Evolutionary conservation across 306 rosid genomes (phyloP), one percentile per base, ranked within the genome.

Genomic region (Quillaja saponaria): DNA sequence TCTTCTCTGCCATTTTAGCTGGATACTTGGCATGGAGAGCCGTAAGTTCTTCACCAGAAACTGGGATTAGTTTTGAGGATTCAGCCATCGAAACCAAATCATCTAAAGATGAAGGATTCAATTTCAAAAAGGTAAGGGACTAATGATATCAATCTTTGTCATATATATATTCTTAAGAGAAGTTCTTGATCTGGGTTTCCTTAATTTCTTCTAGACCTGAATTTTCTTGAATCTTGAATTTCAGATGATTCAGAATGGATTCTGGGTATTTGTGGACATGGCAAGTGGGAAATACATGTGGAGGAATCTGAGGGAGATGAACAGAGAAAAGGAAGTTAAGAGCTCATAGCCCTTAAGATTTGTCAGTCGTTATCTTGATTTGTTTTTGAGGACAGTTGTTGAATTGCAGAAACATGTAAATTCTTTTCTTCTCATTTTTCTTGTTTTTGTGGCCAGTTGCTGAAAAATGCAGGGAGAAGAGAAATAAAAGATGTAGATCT

Each of bases 261-360:
- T 87, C 72, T 87, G 90, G 90, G 81, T 75, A 13, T 75, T 79
- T 7, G 70, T 87, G 12, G 95, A 90, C 73, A 84, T 84, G 97
- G 92, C 90, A 60, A 87, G 92, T 46, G 97, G 90, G 60, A 82
- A 71, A 68, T 90, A 79, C 51, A 70, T 84, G 7, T 90, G 97
- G 97, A 80, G 83, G 79, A 75, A 84, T 70, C 49, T 86, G 52
- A 80, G 42, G 49, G 64, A 74, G 47, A 54, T 19, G 53, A 75
- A 71, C 62, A 58, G 52, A n/a, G 11, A 34, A 15, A 69, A 45
- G 10, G 55, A 64, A 64, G 44, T 54, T 9, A 74, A 71, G 68
- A 64, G 68, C 66, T 60, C 55, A 28, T 78, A 63, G 65, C 37
- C 39, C 1, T 55, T 13, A 56, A 20, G 10, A 18, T 12, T 39